A percentile compares a stretch with the other conserved stretches of the same genome.
phyloP scores from a whole-genome alignment of 345 rosid species.

The Iberis pinnata region DNA sequence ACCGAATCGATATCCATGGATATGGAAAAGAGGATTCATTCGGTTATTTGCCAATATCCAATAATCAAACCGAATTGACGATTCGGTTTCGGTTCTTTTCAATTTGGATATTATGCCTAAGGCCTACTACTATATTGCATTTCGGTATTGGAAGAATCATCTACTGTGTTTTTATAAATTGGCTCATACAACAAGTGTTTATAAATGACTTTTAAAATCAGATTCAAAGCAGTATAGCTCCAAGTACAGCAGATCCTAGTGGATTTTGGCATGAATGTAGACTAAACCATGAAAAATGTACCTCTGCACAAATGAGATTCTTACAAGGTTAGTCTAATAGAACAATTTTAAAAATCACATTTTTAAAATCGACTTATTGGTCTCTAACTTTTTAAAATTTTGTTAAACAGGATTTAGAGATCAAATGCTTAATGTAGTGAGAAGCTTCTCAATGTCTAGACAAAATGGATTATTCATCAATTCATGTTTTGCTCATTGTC shows the following conservation, averaged over 20 bases:
- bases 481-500: constrained; percentile 95
- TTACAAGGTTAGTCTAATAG: constrained; percentile 51
- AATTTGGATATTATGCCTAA: too few species aligned
- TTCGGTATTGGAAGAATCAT: too few species aligned
- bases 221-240: constrained; percentile 93
- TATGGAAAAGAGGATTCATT: too few species aligned
- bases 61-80: too few species aligned
- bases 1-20: too few species aligned
- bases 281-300: constrained; percentile 63
- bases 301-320: constrained; percentile 55
- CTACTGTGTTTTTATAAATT: constrained; percentile 1
- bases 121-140: too few species aligned
- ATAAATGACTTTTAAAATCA: constrained; percentile 26
- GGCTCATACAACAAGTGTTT: constrained; percentile 13
- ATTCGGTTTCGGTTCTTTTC: too few species aligned
- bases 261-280: constrained; percentile 86
- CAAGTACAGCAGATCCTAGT: constrained; percentile 76
- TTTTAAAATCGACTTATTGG: background rate
- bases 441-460: constrained; percentile 57
- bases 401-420: constrained; percentile 59
- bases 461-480: constrained; percentile 79
- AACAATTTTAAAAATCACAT: background rate
- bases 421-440: constrained; percentile 63
- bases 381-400: background rate
- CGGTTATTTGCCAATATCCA: too few species aligned